phyloP scores from a whole-genome alignment of 352 stramenopile genomes.

The Globisporangium iwayamae region DNA sequence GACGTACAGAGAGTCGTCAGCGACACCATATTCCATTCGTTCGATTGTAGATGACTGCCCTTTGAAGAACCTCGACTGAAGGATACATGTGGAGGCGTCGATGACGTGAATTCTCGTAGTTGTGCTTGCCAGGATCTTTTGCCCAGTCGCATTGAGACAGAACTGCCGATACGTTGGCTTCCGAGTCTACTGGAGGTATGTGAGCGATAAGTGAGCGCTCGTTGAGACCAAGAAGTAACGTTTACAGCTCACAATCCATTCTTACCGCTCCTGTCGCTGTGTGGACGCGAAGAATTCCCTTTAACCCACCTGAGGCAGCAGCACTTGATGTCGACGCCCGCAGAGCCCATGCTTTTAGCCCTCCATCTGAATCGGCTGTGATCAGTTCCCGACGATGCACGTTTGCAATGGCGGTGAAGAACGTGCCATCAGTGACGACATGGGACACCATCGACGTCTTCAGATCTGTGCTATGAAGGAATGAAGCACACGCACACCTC shows the following conservation, averaged over 20 bases:
- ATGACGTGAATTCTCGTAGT: slow-evolving; percentile 28
- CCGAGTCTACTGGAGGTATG: slow-evolving; percentile 16
- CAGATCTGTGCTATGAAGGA: slow-evolving; percentile 34
- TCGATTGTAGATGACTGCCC: slow-evolving; percentile 23
- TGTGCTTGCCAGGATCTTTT: slow-evolving; percentile 32
- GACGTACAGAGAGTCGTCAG: slow-evolving; percentile 29
- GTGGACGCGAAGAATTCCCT: slow-evolving; percentile 50
- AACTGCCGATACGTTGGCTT: slow-evolving; percentile 36
- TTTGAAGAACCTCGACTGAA: slow-evolving; percentile 24
- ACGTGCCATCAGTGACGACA: slow-evolving; percentile 24
- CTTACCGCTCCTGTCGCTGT: slow-evolving; percentile 31
- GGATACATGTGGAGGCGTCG: slow-evolving; percentile 30
- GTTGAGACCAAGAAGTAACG: neutral
- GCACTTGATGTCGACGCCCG: slow-evolving; percentile 20
- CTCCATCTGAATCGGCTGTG: slow-evolving; percentile 45
- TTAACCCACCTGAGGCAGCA: slow-evolving; percentile 27
- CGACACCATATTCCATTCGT: slow-evolving; percentile 26
- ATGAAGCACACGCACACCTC: neutral
- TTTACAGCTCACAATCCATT: neutral
- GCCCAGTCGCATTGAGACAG: slow-evolving; percentile 27
- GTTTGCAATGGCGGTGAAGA: slow-evolving; percentile 39
- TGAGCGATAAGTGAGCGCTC: neutral
- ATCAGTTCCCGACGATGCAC: slow-evolving; percentile 37
- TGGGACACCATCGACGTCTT: slow-evolving; percentile 34
- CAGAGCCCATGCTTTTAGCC: slow-evolving; percentile 51